Base-by-base conservation (phyloP, 371 early-diverging fungal genomes). In the Mucor ambiguus region DNA sequence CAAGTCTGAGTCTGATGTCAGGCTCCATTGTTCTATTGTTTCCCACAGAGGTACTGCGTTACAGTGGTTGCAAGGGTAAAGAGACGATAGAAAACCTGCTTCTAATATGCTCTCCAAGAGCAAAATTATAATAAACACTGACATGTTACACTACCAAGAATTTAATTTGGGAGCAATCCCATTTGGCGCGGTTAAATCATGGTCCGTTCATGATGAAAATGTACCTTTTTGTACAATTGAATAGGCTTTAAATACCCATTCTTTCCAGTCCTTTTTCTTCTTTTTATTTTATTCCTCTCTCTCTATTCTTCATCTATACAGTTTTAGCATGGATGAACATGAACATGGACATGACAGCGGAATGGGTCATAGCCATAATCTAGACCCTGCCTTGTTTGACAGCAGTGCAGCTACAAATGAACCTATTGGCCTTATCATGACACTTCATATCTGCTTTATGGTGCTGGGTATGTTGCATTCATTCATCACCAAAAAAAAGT, bases 401-500 rank as follows among this genome's bases (percentile, higher is more conserved):
- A 67, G 67, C 2, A 70, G 56, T 64, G 81, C 84, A 16, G 79
- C 80, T 6, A 83, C 84, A 11, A 66, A 76, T 46, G 84, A 83
- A 26, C 84, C 84, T 1, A 74, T 83, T 44, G 84, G 81, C 2
- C 61, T 68, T 33, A 75, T 81, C 29, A 79, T 83, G 80, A 72
- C 72, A 29, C 66, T 83, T n/a, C 84, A 83, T 61, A 79, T 83
- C 58, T 41, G 61, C 0, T 70, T 72, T 33, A 81, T 81, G 84
- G 76, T 80, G 1, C 32, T 72, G 70, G 75, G 83, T 77, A 78
- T 9, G 33, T 59, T n/a, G 35, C 41, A 59, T n/a, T 59, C 28
- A 26, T 18, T 41, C 22, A 24, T 16, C 18, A 2, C 35, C 10
- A 18, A 22, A 4, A 20, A 26, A 4, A 20, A 26, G 10, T 11